Conservation (phyloP, 345 rosid genomes). For the Toxicodendron radicans region DNA sequence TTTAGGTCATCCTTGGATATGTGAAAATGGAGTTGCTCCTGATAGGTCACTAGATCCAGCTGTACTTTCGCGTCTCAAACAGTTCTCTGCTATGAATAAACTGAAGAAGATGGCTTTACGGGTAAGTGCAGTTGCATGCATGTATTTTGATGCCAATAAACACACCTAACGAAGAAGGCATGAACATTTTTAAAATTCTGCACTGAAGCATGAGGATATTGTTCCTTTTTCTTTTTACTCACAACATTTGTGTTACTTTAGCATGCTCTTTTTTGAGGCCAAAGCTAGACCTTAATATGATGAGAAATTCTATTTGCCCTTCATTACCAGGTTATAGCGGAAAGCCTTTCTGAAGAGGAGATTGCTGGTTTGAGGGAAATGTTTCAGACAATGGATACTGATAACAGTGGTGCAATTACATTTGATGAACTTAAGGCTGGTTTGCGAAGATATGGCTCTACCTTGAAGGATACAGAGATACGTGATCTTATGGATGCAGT, state of each 20-base stretch:
- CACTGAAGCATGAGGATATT: neutral
- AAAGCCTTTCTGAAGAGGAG: constrained; percentile 98
- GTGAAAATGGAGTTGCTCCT: constrained; percentile 98
- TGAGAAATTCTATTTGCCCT: constrained; percentile 15
- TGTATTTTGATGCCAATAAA: neutral
- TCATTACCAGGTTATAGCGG: constrained; percentile 81
- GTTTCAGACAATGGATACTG: constrained; percentile 95
- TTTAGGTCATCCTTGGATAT: constrained; percentile 97
- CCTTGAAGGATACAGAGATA: constrained; percentile 92
- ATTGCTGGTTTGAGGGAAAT: constrained; percentile 95
- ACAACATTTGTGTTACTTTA: neutral
- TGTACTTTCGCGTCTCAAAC: constrained; percentile 94
- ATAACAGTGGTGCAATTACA: constrained; percentile 94
- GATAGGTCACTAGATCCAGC: constrained; percentile 92
- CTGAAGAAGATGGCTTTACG: constrained; percentile 97
- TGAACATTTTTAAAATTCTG: constrained; percentile 5
- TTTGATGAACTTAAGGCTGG: constrained; percentile 98
- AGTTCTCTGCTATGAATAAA: constrained; percentile 98
- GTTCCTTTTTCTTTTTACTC: neutral
- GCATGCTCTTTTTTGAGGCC: neutral
- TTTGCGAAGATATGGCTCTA: constrained; percentile 91
- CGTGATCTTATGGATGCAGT: constrained; percentile 98
- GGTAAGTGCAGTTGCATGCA: constrained; percentile 51
- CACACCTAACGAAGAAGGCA: neutral
- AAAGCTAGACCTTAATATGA: neutral